Conservation (phyloP, 1,284 basidiomycete species). For the Marasmius tenuissimus region DNA sequence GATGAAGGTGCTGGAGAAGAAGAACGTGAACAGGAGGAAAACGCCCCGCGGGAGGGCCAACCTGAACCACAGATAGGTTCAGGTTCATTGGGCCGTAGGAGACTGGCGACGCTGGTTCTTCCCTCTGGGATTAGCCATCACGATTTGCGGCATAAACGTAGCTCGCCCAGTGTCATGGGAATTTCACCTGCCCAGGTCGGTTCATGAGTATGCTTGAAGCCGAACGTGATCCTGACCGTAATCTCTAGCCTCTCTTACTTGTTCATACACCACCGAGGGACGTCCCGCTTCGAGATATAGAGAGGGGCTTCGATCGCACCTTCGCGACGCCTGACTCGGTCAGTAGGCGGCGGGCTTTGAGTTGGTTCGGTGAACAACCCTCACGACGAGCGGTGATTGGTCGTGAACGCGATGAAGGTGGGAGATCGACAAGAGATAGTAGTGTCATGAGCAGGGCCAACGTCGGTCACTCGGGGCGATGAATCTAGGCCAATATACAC, state of each 20-base stretch:
- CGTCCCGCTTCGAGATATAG: slow-evolving; percentile 32
- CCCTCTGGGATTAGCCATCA: slow-evolving; percentile 44
- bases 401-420: slow-evolving; percentile 1
- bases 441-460: slow-evolving; percentile 9
- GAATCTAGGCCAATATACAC: background rate
- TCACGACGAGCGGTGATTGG: background rate
- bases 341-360: slow-evolving; percentile 41
- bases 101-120: slow-evolving; percentile 43
- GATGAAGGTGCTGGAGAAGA: slow-evolving; percentile 26
- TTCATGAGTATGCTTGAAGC: slow-evolving; percentile 3
- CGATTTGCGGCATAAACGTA: slow-evolving; percentile 49
- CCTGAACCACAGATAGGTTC: slow-evolving; percentile 26
- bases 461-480: background rate
- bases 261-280: slow-evolving; percentile 65
- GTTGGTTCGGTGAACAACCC: slow-evolving; percentile 41
- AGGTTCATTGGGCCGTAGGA: slow-evolving; percentile 33
- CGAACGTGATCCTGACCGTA: slow-evolving; percentile 4
- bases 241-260: slow-evolving; percentile 53
- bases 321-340: slow-evolving; percentile 29
- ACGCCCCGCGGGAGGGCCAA: slow-evolving; percentile 2
- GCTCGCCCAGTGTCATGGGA: slow-evolving; percentile 60
- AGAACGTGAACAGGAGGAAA: slow-evolving; percentile 18
- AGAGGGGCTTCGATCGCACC: slow-evolving; percentile 23
- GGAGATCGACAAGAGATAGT: slow-evolving; percentile 17
- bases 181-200: slow-evolving; percentile 72